Conservation (phyloP, 2,329 filamentous ascomycete genomes). For the Macrophomina phaseolina region DNA sequence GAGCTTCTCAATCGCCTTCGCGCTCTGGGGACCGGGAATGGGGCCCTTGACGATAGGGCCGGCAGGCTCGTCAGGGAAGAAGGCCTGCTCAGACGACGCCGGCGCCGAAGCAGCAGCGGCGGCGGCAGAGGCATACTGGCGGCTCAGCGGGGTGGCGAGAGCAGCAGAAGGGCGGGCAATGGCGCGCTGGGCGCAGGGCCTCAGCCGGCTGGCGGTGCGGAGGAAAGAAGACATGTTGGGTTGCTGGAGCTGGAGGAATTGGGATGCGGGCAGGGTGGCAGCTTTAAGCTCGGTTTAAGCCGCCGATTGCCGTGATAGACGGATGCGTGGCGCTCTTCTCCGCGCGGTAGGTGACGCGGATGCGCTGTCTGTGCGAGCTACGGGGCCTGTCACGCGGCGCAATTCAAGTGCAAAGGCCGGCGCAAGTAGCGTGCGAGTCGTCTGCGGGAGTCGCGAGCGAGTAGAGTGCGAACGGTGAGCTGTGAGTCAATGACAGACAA, state of each 20-base stretch:
- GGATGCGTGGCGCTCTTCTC: slow-evolving; percentile 17
- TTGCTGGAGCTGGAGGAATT: not conserved
- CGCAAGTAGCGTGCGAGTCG: not conserved
- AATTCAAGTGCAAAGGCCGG: not conserved
- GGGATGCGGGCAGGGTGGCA: not conserved
- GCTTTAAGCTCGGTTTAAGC: slow-evolving; percentile 18
- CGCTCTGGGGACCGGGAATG: slow-evolving; percentile 78
- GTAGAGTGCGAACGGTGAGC: not conserved
- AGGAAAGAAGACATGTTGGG: slow-evolving; percentile 41
- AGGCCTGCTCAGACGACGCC: slow-evolving; percentile 50
- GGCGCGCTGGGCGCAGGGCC: slow-evolving; percentile 32
- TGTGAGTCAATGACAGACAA: slow-evolving; percentile 21
- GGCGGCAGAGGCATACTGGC: slow-evolving; percentile 42
- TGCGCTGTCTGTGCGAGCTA: slow-evolving; percentile 13
- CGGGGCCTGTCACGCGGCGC: slow-evolving; percentile 5
- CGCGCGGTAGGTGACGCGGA: slow-evolving; percentile 6
- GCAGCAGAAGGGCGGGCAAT: slow-evolving; percentile 32
- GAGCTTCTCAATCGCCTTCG: slow-evolving; percentile 72
- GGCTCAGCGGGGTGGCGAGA: slow-evolving; percentile 33
- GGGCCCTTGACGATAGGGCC: slow-evolving; percentile 60
- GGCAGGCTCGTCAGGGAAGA: slow-evolving; percentile 64
- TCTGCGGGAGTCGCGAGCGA: not conserved
- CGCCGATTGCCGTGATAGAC: slow-evolving; percentile 23
- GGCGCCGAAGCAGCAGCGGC: slow-evolving; percentile 39
- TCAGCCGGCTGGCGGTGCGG: slow-evolving; percentile 36